These are phyloP conservation scores for Rhododendron henanense DNA, from an alignment of 148 eudicot species.

Conservation along the genomic window DNA sequence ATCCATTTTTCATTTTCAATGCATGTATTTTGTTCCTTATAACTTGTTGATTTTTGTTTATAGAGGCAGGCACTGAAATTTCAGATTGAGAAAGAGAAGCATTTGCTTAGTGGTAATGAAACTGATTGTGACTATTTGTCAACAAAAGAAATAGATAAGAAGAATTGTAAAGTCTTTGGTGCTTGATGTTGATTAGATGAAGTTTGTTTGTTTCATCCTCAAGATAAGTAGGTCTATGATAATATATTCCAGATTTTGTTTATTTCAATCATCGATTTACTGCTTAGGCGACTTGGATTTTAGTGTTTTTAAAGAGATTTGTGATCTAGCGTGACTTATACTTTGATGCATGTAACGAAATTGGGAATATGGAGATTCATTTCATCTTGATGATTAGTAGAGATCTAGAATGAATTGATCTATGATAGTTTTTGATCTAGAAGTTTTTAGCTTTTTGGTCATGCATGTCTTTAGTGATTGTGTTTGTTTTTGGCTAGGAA, in stretches of 20 bases:
- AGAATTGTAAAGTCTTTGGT: background rate
- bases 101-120: background rate
- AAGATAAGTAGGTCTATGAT: background rate
- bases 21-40: background rate
- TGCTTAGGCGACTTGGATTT: background rate
- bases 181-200: background rate
- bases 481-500: background rate
- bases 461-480: background rate
- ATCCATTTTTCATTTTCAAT: background rate
- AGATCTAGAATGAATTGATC: background rate
- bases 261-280: background rate
- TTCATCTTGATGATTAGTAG: background rate
- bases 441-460: background rate
- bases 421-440: background rate
- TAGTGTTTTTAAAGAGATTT: background rate
- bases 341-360: background rate
- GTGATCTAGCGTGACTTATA: background rate
- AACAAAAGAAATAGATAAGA: background rate
- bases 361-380: background rate
- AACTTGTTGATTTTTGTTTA: background rate
- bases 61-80: background rate
- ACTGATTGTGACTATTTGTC: background rate
- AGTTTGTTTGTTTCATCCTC: background rate
- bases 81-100: background rate
- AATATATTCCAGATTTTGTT: background rate